Percentiles rank a stretch among this genome's conserved stretches.
phyloP scores from a whole-genome alignment of 1,139 yeast species.

The Blastobotrys ciferrii region DNA sequence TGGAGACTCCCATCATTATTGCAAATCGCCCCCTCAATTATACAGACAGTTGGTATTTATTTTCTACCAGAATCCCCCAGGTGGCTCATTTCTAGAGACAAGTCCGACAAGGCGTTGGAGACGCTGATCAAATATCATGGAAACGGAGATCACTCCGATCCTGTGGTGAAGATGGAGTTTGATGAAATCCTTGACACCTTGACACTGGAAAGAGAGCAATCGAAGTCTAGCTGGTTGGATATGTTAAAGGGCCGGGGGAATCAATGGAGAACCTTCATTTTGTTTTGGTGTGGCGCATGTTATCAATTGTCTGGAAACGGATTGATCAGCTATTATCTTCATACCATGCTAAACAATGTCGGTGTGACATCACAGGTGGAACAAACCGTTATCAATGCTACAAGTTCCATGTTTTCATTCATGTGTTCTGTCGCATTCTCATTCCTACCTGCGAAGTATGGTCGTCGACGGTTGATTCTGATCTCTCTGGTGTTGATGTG shows the following conservation, averaged over 20 bases:
- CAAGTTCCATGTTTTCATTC: slow-evolving; percentile 9
- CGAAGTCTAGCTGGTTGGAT: background rate
- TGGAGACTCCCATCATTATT: slow-evolving; percentile 14
- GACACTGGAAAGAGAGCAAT: slow-evolving; percentile 29
- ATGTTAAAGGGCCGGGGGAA: slow-evolving; percentile 4
- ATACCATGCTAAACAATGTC: slow-evolving; percentile 6
- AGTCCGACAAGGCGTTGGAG: slow-evolving; percentile 55
- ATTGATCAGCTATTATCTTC: slow-evolving; percentile 7
- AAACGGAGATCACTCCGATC: slow-evolving; percentile 26
- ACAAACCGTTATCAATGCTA: slow-evolving; percentile 7
- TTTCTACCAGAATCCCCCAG: slow-evolving; percentile 81
- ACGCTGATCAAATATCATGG: slow-evolving; percentile 44
- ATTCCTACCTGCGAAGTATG: slow-evolving; percentile 7
- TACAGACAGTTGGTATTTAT: slow-evolving; percentile 39
- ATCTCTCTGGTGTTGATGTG: slow-evolving; percentile 9
- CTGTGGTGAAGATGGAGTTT: slow-evolving; percentile 30
- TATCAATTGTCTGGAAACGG: slow-evolving; percentile 7
- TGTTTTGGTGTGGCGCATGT: slow-evolving; percentile 7
- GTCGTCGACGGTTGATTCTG: slow-evolving; percentile 10
- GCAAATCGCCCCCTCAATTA: slow-evolving; percentile 11
- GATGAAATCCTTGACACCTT: slow-evolving; percentile 36
- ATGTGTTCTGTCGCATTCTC: slow-evolving; percentile 9
- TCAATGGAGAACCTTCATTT: slow-evolving; percentile 5
- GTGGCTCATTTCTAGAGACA: slow-evolving; percentile 54
- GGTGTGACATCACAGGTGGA: slow-evolving; percentile 6